phyloP scores from a whole-genome alignment of 805 yeast species.

The Saccharomycopsis schoenii region DNA sequence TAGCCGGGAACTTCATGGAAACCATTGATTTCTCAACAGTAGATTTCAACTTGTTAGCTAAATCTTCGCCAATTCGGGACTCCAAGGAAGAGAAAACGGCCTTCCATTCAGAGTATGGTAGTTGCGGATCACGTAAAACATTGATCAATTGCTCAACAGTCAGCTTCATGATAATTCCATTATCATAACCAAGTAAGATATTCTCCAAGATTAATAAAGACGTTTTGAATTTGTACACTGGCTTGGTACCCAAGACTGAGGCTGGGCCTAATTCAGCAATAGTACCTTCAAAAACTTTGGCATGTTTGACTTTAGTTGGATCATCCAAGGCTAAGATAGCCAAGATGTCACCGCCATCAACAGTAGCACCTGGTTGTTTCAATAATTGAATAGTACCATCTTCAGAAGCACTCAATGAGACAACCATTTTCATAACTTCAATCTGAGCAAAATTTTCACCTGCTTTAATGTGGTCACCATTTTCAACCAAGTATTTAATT shows the following conservation, averaged over 20 bases:
- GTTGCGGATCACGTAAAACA: conserved; percentile 64
- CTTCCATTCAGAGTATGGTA: conserved; percentile 92
- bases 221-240: conserved; percentile 61
- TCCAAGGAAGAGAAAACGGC: conserved; percentile 82
- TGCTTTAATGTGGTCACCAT: conserved; percentile 83
- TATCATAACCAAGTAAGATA: conserved; percentile 85
- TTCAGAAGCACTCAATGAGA: conserved; percentile 93
- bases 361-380: conserved; percentile 97
- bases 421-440: conserved; percentile 99
- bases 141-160: conserved; percentile 66
- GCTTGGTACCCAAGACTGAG: conserved; percentile 70
- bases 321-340: conserved; percentile 93
- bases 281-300: conserved; percentile 89
- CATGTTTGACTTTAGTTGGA: conserved; percentile 95
- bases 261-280: conserved; percentile 86
- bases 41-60: conserved; percentile 57
- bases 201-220: conserved; percentile 55
- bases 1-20: conserved; percentile 73
- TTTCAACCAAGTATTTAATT: conserved; percentile 85
- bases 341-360: conserved; percentile 92
- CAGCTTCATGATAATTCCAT: conserved; percentile 85
- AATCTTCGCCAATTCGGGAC: conserved; percentile 71
- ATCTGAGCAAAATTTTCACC: conserved; percentile 98
- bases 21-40: conserved; percentile 52
- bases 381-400: conserved; percentile 86